Evolutionary conservation across 2,329 filamentous ascomycete species (phyloP), one percentile per base, ranked within the genome.

Genomic region (Xylariaceae sp.): DNA sequence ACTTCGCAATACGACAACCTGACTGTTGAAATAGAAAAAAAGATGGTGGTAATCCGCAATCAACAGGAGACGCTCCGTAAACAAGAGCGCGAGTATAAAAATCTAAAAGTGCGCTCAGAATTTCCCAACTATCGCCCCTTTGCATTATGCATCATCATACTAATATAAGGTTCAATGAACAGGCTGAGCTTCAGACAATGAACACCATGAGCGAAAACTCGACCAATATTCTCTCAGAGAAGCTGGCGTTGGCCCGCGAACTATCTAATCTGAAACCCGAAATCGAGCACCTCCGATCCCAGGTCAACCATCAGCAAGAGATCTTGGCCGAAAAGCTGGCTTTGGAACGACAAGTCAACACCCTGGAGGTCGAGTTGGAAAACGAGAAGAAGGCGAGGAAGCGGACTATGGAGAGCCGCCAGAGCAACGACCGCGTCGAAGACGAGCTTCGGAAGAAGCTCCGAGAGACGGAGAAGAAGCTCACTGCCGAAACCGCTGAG

Each of bases 361-460:
- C 82, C 2, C 62, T 89, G 2, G 85, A 94, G 59, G 80, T 87
- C 30, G 85, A 94, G 52, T 71, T 95, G 2, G 86, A 89, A 48
- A 86, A 85, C 50, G 86, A 92, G 58, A 90, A 80, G 59, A 76
- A 80, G n/a, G 73, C 79, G 3, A 69, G 75, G 7, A 76, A 81
- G 50, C 76, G 81, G 36, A 73, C 73, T 3, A 59, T 62, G 4
- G 57, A 67, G 30, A 66, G 60, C 57, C 48, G 67, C 63, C 38
- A 67, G 66, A 50, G 53, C 70, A 54, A 62, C 59, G 57, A 63
- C 41, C 48, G 61, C 49, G 56, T 55, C 12, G 57, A 65, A 41
- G 68, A 67, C 57, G 58, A 64, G 38, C 62, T 66, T 36, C 69
- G 64, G 46, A 69, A 66, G 36, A 65, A 69, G 37, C 55, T 59